Evolutionary conservation across 2,329 filamentous ascomycete species (phyloP).

Genomic region (Cladorrhinum sp.): DNA sequence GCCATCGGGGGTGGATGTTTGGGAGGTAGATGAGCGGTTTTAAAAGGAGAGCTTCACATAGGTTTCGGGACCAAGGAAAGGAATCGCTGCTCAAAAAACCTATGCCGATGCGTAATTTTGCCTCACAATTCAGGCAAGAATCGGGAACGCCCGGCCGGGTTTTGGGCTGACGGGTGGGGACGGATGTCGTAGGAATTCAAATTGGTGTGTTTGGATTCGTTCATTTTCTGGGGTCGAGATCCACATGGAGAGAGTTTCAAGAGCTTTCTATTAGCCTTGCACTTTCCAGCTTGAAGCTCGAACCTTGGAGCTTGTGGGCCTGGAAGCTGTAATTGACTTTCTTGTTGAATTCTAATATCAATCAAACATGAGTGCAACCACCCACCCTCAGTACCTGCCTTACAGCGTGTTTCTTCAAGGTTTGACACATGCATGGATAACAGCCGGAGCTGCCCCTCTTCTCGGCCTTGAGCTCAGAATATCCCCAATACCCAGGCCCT

Average conservation of each 20-base stretch:
- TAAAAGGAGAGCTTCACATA: constrained; percentile 35
- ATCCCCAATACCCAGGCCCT: too few species aligned
- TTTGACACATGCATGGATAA: too few species aligned
- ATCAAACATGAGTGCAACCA: too few species aligned
- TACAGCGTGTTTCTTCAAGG: too few species aligned
- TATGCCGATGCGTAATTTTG: constrained; percentile 26
- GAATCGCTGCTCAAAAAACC: constrained; percentile 24
- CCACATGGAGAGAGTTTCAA: not conserved
- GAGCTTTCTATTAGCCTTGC: not conserved
- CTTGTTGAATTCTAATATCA: not conserved
- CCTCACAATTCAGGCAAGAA: constrained; percentile 28
- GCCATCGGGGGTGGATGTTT: constrained; percentile 70
- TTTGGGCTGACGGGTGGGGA: not conserved
- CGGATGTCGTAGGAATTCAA: constrained; percentile 4
- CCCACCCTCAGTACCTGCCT: too few species aligned
- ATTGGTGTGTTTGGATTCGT: constrained; percentile 18
- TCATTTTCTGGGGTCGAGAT: not conserved
- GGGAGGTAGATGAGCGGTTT: constrained; percentile 54
- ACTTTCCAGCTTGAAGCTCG: not conserved
- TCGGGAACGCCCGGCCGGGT: constrained; percentile 26
- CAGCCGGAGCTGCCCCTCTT: not conserved
- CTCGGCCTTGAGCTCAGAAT: not conserved
- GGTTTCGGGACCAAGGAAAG: constrained; percentile 3
- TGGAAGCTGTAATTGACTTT: not conserved
- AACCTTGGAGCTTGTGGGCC: not conserved